These are phyloP conservation scores for Calonectria pseudoturangicola DNA, from an alignment of 2,329 filamentous ascomycete species.

Conservation along the genomic window DNA sequence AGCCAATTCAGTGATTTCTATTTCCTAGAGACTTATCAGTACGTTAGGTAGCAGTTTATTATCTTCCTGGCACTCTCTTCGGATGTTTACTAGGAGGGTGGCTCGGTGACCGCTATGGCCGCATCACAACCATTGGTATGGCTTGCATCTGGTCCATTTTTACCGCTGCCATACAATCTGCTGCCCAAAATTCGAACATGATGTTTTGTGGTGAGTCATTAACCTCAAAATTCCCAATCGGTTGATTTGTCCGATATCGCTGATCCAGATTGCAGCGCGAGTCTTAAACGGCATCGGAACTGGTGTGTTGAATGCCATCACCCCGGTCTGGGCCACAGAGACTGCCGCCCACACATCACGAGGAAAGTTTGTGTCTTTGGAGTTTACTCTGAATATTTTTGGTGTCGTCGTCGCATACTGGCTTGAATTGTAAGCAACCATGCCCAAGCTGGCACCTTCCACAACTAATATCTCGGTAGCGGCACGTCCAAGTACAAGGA, in stretches of 20 bases:
- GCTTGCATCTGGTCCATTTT: slow-evolving; percentile 17
- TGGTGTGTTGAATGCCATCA: slow-evolving; percentile 60
- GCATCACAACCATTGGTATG: background rate
- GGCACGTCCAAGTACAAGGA: slow-evolving; percentile 55
- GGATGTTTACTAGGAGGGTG: slow-evolving; percentile 6
- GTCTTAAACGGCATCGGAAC: slow-evolving; percentile 15
- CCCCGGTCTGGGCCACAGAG: slow-evolving; percentile 68
- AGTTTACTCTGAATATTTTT: slow-evolving; percentile 71
- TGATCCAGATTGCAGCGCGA: background rate
- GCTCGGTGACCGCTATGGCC: slow-evolving; percentile 17
- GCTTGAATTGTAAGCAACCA: slow-evolving; percentile 54
- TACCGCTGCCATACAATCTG: slow-evolving; percentile 8
- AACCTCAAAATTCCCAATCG: background rate
- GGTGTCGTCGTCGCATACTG: slow-evolving; percentile 65
- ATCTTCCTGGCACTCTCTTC: slow-evolving; percentile 2
- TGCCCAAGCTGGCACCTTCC: background rate
- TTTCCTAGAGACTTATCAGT: slow-evolving; percentile 66
- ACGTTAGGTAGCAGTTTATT: slow-evolving; percentile 45
- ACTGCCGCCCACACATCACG: slow-evolving; percentile 65
- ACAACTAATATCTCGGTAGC: background rate
- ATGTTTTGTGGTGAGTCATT: background rate
- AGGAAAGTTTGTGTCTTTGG: slow-evolving; percentile 66
- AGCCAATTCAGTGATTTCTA: background rate
- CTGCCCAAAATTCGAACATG: slow-evolving; percentile 16
- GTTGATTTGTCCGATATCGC: background rate